These are phyloP conservation scores for Fusarium humuli DNA, from an alignment of 2,329 filamentous ascomycete species.

Conservation along the genomic window DNA sequence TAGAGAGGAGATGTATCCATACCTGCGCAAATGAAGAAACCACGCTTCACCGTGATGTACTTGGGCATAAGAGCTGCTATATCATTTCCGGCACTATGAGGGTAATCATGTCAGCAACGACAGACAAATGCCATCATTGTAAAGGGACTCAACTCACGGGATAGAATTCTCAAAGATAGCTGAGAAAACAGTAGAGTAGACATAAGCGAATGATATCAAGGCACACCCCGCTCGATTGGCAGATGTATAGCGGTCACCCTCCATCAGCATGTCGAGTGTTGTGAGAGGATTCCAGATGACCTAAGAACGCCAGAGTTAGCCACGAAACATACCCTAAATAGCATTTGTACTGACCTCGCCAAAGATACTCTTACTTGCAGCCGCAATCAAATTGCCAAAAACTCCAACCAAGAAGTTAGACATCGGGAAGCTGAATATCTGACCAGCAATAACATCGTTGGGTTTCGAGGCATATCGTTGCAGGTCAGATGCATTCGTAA, in stretches of 20 bases:
- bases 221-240: constrained; percentile 8
- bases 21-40: constrained; percentile 20
- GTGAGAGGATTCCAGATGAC: constrained; percentile 16
- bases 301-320: background rate
- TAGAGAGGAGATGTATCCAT: background rate
- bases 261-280: constrained; percentile 10
- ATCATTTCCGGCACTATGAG: constrained; percentile 3
- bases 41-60: constrained; percentile 18
- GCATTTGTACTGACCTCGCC: background rate
- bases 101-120: background rate
- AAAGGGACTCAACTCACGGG: background rate
- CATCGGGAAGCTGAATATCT: constrained; percentile 5
- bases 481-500: constrained; percentile 8
- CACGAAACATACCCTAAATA: accelerated
- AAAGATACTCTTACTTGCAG: constrained; percentile 19
- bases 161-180: constrained; percentile 21
- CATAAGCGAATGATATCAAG: constrained; percentile 14
- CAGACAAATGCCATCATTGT: accelerated
- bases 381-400: constrained; percentile 9
- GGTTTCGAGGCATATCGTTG: constrained; percentile 2
- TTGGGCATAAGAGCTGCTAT: constrained; percentile 21
- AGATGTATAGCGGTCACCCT: constrained; percentile 5
- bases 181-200: background rate
- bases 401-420: constrained; percentile 14
- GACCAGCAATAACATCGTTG: constrained; percentile 1